Conservation (phyloP, 2,329 filamentous ascomycete genomes). For the Zasmidium cellare region DNA sequence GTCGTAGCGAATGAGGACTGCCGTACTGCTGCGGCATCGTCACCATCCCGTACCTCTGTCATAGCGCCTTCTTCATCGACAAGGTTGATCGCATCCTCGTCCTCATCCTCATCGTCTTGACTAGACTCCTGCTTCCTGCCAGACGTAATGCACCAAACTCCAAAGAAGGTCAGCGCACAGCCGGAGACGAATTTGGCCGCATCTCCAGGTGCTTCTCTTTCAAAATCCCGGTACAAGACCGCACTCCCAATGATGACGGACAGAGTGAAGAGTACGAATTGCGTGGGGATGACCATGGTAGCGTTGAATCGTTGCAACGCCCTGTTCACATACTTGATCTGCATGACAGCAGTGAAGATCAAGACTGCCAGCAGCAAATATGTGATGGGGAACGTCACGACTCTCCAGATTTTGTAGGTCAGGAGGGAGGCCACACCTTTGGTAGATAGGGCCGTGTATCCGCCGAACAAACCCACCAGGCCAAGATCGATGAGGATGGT, state of each 20-base stretch:
- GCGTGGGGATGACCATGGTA: slow-evolving; percentile 95
- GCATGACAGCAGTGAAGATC: slow-evolving; percentile 84
- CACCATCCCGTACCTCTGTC: slow-evolving; percentile 28
- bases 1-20: slow-evolving; percentile 9
- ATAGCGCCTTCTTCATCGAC: slow-evolving; percentile 38
- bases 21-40: slow-evolving; percentile 13
- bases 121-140: slow-evolving; percentile 65
- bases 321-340: slow-evolving; percentile 94
- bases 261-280: slow-evolving; percentile 95
- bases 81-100: slow-evolving; percentile 45
- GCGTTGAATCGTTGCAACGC: slow-evolving; percentile 91
- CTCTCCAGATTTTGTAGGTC: slow-evolving; percentile 84
- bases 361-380: slow-evolving; percentile 82
- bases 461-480: slow-evolving; percentile 92
- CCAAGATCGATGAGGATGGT: slow-evolving; percentile 91
- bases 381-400: slow-evolving; percentile 87
- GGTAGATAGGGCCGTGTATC: slow-evolving; percentile 94
- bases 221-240: slow-evolving; percentile 91
- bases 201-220: slow-evolving; percentile 71
- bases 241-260: slow-evolving; percentile 94
- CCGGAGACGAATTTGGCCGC: slow-evolving; percentile 85
- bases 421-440: slow-evolving; percentile 96
- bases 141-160: slow-evolving; percentile 96
- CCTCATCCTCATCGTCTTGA: slow-evolving; percentile 53
- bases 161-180: slow-evolving; percentile 88